Base-by-base conservation (phyloP, 805 yeast species). In the Yamadazyma scolyti region DNA sequence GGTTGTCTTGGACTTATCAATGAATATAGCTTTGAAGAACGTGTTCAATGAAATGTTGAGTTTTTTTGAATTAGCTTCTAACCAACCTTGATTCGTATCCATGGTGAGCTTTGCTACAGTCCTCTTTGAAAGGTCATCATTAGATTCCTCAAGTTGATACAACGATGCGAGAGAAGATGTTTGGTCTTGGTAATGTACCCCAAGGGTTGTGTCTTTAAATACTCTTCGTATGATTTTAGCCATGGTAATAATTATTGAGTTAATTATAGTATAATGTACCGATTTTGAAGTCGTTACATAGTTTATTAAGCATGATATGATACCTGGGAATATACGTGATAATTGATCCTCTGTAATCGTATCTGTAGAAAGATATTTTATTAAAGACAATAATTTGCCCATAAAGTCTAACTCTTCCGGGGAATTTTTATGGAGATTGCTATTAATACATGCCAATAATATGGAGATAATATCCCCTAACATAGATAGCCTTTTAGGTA, bases 281-380 rank as follows among this genome's bases (percentile, higher is more conserved):
- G 37, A 47, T 17, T 43, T 46, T 1, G 54, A 34, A 4, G 27
- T 17, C 0, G 54, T 31, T 13, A 39, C 45, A 36, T 57, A 62
- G 12, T 53, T 52, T 4, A 61, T 48, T 11, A 61, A 33, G 26
- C 53, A 44, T 4, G 70, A 64, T 1, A 55, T 43, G 4, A 58
- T 40, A 1, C 72, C 72, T 1, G 72, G 72, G n/a, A 65, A 45
- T 2, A 65, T 61, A 24, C 52, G 52, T 8, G 69, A 50, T 5
- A 61, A 29, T 21, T 57, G 59, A n/a, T 58, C 58, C 4, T 64
- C 20, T 5, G 54, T 26, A 3, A 61, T 48, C 7, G 43, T 30
- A 4, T 17, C 18, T 5, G 25, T 17, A n/a, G 31, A 14, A 7
- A 40, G 13, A 4, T 9, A 9, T 12, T 18, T 16, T 11, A 30